A percentile compares a stretch with the other conserved stretches of the same genome.
These are phyloP conservation scores for Viola odorata DNA, from an alignment of 345 rosid species.

Conservation along the genomic window DNA sequence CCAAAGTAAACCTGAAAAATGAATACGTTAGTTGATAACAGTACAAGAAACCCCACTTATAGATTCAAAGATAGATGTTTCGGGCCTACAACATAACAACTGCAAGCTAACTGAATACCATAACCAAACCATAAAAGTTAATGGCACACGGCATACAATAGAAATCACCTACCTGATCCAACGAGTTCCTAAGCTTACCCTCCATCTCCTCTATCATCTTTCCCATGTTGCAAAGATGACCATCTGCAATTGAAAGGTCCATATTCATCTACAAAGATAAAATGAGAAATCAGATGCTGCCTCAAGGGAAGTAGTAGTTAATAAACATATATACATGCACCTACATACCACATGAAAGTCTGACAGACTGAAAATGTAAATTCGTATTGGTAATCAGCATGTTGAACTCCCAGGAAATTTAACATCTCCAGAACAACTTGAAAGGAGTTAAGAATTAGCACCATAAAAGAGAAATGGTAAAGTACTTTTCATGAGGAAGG, in stretches of 20 bases:
- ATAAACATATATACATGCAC: not conserved
- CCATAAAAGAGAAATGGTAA: too few species aligned
- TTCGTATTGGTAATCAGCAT: too few species aligned
- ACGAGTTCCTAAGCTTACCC: constrained; percentile 83
- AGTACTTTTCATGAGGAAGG: too few species aligned
- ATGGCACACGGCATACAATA: not conserved
- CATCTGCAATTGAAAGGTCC: constrained; percentile 79
- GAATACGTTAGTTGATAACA: not conserved
- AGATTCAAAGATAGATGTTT: too few species aligned
- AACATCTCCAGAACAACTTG: too few species aligned
- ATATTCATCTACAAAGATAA: constrained; percentile 58
- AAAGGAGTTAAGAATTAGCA: too few species aligned
- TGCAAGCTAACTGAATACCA: not conserved
- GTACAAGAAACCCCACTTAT: too few species aligned
- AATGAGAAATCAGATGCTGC: not conserved
- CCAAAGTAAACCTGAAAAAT: constrained; percentile 87
- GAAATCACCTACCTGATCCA: constrained; percentile 65
- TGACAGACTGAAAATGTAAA: too few species aligned
- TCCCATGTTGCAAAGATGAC: constrained; percentile 97
- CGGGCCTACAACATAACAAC: not conserved
- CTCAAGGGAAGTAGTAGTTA: not conserved
- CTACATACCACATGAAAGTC: too few species aligned
- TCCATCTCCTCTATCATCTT: constrained; percentile 98
- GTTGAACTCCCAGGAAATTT: too few species aligned
- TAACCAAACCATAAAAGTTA: too few species aligned